Evolutionary conservation across 331 rosid genomes (phyloP).

Genomic region (Stylosanthes scabra): DNA sequence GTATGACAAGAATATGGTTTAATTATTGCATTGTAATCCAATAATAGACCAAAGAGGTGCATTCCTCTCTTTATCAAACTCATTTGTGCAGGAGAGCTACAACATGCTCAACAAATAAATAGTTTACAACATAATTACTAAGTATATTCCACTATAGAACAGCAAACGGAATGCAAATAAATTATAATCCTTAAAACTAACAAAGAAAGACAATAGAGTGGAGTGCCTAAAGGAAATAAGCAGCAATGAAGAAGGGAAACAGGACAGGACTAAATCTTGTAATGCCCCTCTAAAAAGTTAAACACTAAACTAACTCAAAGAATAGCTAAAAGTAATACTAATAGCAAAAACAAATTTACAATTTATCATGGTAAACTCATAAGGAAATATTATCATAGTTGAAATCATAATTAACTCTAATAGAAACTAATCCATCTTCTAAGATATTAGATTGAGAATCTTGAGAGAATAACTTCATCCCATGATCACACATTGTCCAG

Average conservation of each 20-base stretch:
- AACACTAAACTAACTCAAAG: too few relatives aligned
- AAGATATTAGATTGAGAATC: too few relatives aligned
- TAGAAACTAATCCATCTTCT: too few relatives aligned
- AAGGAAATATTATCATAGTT: too few relatives aligned
- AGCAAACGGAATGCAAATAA: conserved; percentile 40
- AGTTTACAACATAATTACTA: conserved; percentile 42
- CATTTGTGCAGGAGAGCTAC: conserved; percentile 29
- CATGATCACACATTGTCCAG: too few relatives aligned
- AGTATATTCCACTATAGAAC: conserved; percentile 33
- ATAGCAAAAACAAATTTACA: too few relatives aligned
- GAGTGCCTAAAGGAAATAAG: conserved; percentile 23
- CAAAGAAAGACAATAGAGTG: conserved; percentile 24
- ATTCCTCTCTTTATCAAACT: conserved; percentile 32
- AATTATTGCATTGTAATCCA: too few relatives aligned
- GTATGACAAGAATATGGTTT: conserved; percentile 6
- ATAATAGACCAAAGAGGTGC: conserved; percentile 18
- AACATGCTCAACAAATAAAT: conserved; percentile 36
- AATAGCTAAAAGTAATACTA: too few relatives aligned
- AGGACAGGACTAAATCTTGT: conserved; percentile 38
- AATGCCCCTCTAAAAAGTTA: too few relatives aligned
- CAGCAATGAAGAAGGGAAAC: conserved; percentile 1
- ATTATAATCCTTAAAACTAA: conserved; percentile 34
- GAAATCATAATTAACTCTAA: too few relatives aligned
- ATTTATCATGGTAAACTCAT: too few relatives aligned
- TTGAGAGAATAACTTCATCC: too few relatives aligned